phyloP scores from a whole-genome alignment of 805 yeast species.

The Yarrowia osloensis region DNA sequence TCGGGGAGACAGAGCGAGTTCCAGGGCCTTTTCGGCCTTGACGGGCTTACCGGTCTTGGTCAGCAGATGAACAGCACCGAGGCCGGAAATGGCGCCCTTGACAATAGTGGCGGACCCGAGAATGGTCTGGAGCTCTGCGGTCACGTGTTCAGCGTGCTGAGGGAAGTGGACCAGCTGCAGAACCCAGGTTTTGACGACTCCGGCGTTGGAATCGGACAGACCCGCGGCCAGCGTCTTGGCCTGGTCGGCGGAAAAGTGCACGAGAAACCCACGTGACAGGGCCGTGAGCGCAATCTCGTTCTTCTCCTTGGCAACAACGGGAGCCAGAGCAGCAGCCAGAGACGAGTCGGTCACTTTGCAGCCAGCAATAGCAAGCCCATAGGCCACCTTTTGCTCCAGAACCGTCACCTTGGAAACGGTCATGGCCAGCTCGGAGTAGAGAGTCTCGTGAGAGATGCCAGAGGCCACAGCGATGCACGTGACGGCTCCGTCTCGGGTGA shows the following conservation, averaged over 20 bases:
- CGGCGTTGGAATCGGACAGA: not conserved
- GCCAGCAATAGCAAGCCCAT: not conserved
- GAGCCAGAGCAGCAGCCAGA: not conserved
- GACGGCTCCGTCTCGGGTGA: slow-evolving; percentile 5
- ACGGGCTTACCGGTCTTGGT: not conserved
- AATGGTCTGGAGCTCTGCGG: not conserved
- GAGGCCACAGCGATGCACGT: not conserved
- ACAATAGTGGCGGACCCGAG: not conserved
- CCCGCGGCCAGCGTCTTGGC: slow-evolving; percentile 10
- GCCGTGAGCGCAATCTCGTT: slow-evolving; percentile 10
- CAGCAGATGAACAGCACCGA: slow-evolving; percentile 1
- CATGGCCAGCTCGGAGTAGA: slow-evolving; percentile 1
- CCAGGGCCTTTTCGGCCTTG: not conserved
- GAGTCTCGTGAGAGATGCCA: not conserved
- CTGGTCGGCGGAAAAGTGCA: not conserved
- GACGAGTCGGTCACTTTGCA: not conserved
- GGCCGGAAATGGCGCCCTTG: slow-evolving; percentile 18
- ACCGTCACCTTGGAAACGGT: slow-evolving; percentile 2
- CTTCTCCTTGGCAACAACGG: slow-evolving; percentile 20
- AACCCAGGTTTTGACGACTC: slow-evolving; percentile 12
- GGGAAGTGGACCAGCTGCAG: not conserved
- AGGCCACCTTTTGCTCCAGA: slow-evolving; percentile 15
- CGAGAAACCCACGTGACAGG: not conserved
- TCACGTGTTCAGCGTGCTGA: not conserved
- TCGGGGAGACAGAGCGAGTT: slow-evolving; percentile 20